Percentiles rank a stretch among this genome's conserved stretches.
Conservation (phyloP, 2,329 filamentous ascomycete genomes). For the Aspergillus quadrilineatus region DNA sequence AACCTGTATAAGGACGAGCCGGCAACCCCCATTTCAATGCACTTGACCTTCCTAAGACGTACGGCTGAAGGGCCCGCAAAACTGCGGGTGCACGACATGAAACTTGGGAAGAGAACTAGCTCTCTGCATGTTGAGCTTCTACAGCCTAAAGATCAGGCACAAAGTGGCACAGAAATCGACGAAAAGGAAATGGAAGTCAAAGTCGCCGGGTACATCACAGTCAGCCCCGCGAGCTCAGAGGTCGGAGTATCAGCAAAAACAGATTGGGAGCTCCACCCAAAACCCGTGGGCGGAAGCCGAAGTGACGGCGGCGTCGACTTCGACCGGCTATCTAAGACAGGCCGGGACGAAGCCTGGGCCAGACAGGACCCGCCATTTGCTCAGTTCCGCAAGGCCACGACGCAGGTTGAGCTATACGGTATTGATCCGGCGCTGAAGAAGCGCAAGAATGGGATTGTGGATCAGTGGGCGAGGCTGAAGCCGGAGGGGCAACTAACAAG, state of each 20-base stretch:
- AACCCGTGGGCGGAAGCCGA: constrained; percentile 40
- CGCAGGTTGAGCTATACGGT: constrained; percentile 51
- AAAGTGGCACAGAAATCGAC: constrained; percentile 21
- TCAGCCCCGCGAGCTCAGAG: constrained; percentile 62
- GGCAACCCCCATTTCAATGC: constrained; percentile 63
- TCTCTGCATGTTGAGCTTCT: constrained; percentile 62
- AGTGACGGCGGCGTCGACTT: constrained; percentile 32
- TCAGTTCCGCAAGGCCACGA: constrained; percentile 49
- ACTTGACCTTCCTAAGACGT: constrained; percentile 65
- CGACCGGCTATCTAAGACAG: constrained; percentile 18
- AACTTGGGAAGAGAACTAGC: constrained; percentile 63
- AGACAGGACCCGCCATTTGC: constrained; percentile 29
- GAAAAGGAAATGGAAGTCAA: constrained; percentile 53
- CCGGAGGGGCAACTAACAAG: constrained; percentile 48
- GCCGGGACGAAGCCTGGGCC: constrained; percentile 29
- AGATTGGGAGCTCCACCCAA: constrained; percentile 52
- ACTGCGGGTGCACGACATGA: constrained; percentile 62
- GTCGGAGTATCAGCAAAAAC: constrained; percentile 58
- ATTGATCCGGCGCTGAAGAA: constrained; percentile 26
- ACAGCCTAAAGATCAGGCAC: constrained; percentile 28
- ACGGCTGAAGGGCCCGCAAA: constrained; percentile 58
- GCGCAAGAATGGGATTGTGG: constrained; percentile 40
- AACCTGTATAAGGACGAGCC: constrained; percentile 45
- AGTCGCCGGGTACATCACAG: constrained; percentile 64
- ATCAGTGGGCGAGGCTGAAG: constrained; percentile 67